Evolutionary conservation across 164 flowering plant species (phyloP).

Genomic region (Dillenia turbinata): DNA sequence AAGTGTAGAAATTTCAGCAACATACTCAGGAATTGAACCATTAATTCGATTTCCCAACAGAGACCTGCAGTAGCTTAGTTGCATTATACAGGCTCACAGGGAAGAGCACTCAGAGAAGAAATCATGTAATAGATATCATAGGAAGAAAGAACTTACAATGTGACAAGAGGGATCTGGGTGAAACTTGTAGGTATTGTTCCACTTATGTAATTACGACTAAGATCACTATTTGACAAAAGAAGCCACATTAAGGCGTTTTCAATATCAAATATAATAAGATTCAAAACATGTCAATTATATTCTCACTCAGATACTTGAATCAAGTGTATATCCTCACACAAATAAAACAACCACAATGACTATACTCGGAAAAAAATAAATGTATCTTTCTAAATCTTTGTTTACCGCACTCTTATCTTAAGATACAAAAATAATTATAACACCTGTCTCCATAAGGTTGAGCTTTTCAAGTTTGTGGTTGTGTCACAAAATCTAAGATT

Average conservation of each 20-base stretch:
- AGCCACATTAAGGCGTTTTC: neutral
- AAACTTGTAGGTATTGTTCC: slow-evolving; percentile 51
- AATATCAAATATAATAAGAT: neutral
- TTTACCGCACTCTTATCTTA: too few relatives aligned
- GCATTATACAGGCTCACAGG: neutral
- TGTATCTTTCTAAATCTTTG: too few relatives aligned
- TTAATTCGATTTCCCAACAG: slow-evolving; percentile 59
- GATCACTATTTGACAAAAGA: slow-evolving; percentile 47
- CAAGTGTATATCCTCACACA: too few relatives aligned
- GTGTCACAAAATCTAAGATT: too few relatives aligned
- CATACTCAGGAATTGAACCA: slow-evolving; percentile 54
- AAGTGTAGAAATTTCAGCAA: slow-evolving; percentile 48
- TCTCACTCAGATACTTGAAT: too few relatives aligned
- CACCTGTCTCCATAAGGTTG: too few relatives aligned
- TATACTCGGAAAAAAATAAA: too few relatives aligned
- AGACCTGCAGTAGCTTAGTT: slow-evolving; percentile 28
- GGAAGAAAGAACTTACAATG: slow-evolving; percentile 44
- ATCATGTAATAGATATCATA: neutral
- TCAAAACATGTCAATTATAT: neutral
- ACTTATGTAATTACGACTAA: slow-evolving; percentile 48
- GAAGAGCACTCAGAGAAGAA: neutral
- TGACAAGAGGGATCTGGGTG: slow-evolving; percentile 39
- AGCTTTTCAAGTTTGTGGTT: too few relatives aligned
- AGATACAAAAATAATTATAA: too few relatives aligned
- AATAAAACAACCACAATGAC: too few relatives aligned